Conservation (phyloP, 164 flowering plant genomes). For the Liquidambar formosana region DNA sequence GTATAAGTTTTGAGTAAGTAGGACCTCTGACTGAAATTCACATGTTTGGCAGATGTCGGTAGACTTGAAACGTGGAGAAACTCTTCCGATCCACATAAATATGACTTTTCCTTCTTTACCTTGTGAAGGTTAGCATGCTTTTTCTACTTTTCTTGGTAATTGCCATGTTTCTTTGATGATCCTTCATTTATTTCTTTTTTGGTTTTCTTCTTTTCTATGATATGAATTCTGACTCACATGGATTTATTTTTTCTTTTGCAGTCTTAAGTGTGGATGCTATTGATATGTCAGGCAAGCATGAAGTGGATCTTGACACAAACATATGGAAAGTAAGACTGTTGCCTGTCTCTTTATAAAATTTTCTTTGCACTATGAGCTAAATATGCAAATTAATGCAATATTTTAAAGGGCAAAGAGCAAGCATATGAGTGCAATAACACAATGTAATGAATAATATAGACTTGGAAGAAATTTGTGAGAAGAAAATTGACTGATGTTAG, state of each 20-base stretch:
- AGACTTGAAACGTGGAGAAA: conserved; percentile 95
- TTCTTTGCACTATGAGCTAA: background rate
- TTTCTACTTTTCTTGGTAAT: background rate
- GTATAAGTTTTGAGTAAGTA: background rate
- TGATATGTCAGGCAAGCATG: conserved; percentile 99
- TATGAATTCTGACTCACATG: background rate
- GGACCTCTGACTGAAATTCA: conserved; percentile 1
- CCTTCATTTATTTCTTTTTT: background rate
- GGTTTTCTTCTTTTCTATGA: background rate
- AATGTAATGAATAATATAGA: too few species aligned
- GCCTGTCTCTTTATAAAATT: background rate
- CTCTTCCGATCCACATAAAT: conserved; percentile 95
- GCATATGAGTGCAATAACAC: background rate
- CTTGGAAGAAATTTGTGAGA: too few species aligned
- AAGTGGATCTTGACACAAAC: conserved; percentile 98
- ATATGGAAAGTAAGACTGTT: conserved; percentile 83
- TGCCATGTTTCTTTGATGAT: background rate
- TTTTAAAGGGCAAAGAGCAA: too few species aligned
- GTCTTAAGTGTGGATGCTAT: conserved; percentile 97
- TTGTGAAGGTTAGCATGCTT: conserved; percentile 74
- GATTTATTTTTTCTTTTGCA: conserved; percentile 29
- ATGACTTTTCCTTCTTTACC: conserved; percentile 96
- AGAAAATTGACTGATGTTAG: too few species aligned
- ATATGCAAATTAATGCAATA: background rate
- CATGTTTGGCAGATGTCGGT: conserved; percentile 78